phyloP scores from a whole-genome alignment of 192 early-diverging fungal genomes.

The Gamsiella multidivaricata region DNA sequence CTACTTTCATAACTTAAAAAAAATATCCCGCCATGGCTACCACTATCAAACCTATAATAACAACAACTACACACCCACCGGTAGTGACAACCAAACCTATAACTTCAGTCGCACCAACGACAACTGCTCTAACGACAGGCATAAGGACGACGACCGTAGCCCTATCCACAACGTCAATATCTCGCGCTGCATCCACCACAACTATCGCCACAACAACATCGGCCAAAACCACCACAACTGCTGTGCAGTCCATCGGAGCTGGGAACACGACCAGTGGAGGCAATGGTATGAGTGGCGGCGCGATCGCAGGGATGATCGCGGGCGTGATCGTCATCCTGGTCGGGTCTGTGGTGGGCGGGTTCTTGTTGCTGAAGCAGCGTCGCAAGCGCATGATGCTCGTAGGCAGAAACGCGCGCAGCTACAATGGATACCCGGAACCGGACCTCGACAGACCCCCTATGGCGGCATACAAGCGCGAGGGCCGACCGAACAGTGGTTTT shows the following conservation, averaged over 20 bases:
- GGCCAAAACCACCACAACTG: background rate
- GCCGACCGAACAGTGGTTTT: constrained; percentile 4
- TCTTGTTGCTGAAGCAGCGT: constrained; percentile 41
- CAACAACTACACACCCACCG: background rate
- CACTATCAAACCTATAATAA: background rate
- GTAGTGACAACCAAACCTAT: background rate
- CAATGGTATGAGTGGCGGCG: constrained; percentile 20
- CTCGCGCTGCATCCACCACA: background rate
- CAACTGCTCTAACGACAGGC: background rate
- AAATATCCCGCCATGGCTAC: background rate
- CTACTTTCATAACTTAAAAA: too few relatives aligned
- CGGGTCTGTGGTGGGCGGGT: constrained; percentile 33
- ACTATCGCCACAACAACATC: background rate
- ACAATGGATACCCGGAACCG: constrained; percentile 38
- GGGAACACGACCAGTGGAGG: background rate
- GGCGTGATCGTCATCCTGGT: constrained; percentile 20
- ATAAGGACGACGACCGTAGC: background rate
- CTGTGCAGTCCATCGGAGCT: background rate
- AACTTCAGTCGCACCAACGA: background rate
- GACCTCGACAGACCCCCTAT: constrained; percentile 10
- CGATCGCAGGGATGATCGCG: constrained; percentile 20
- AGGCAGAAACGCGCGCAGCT: constrained; percentile 11
- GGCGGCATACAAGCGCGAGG: constrained; percentile 3
- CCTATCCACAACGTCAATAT: background rate
- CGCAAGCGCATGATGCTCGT: constrained; percentile 41